Evolutionary conservation across 371 early-diverging fungal genomes (phyloP).

Genomic region (Actinomucor elegans): DNA sequence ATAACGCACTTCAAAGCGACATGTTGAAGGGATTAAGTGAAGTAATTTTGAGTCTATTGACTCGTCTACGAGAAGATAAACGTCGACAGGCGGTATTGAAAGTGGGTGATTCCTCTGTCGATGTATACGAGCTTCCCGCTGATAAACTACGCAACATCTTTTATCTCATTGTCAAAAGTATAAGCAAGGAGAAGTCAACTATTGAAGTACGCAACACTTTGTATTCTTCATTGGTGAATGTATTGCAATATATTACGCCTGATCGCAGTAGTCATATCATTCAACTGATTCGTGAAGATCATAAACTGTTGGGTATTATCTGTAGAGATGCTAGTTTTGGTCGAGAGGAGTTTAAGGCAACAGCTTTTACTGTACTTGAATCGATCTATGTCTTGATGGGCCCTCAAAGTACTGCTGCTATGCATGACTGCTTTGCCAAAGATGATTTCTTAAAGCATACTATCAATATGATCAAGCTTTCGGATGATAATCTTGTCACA

Average conservation of each 20-base stretch:
- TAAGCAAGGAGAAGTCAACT: constrained; percentile 53
- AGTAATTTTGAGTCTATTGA: constrained; percentile 53
- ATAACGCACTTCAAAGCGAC: constrained; percentile 10
- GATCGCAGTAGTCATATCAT: constrained; percentile 42
- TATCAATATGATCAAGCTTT: constrained; percentile 57
- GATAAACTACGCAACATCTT: constrained; percentile 55
- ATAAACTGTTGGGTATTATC: constrained; percentile 65
- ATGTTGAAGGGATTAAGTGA: constrained; percentile 40
- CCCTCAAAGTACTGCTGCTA: not conserved
- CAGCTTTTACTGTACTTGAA: constrained; percentile 79
- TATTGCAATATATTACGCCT: constrained; percentile 58
- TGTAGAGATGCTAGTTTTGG: constrained; percentile 85
- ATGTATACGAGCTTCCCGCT: constrained; percentile 36
- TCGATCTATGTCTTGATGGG: constrained; percentile 43
- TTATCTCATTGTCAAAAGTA: constrained; percentile 63
- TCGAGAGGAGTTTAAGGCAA: constrained; percentile 75
- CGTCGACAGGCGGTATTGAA: constrained; percentile 5
- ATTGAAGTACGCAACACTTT: constrained; percentile 72
- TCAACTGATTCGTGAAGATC: constrained; percentile 43
- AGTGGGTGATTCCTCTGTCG: not conserved
- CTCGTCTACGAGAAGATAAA: constrained; percentile 34
- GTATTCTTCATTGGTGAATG: constrained; percentile 72
- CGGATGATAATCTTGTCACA: constrained; percentile 60
- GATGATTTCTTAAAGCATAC: constrained; percentile 64
- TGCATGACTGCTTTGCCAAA: constrained; percentile 48